Evolutionary conservation across 2,329 filamentous ascomycete genomes (phyloP).

Genomic region (Cordyceps fumosorosea): DNA sequence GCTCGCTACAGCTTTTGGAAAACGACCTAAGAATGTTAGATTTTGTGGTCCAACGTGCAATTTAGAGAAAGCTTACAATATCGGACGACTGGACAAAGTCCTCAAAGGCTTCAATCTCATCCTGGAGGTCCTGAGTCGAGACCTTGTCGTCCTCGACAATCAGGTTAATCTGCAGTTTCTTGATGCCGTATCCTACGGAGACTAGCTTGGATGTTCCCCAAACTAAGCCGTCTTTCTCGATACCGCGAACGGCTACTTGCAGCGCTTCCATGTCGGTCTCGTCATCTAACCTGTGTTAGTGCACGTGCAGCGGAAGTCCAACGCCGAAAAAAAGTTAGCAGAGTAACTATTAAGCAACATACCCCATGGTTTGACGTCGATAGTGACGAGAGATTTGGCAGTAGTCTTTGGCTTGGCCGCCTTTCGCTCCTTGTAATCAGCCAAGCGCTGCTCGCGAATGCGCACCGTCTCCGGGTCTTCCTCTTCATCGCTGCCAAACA

Average conservation of each 20-base stretch:
- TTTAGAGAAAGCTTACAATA: background rate
- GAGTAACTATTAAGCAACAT: slow-evolving; percentile 33
- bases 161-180: slow-evolving; percentile 97
- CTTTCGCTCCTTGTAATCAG: slow-evolving; percentile 96
- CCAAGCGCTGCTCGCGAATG: slow-evolving; percentile 82
- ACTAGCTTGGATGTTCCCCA: slow-evolving; percentile 92
- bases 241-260: slow-evolving; percentile 70
- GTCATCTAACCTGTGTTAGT: slow-evolving; percentile 55
- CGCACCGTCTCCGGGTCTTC: slow-evolving; percentile 81
- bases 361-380: slow-evolving; percentile 99
- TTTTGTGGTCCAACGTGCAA: background rate
- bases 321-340: background rate
- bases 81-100: background rate
- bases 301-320: background rate
- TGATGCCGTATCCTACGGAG: slow-evolving; percentile 92
- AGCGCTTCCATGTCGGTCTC: slow-evolving; percentile 86
- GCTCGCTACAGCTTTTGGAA: background rate
- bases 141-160: slow-evolving; percentile 97
- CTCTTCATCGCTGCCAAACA: slow-evolving; percentile 91
- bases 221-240: slow-evolving; percentile 88
- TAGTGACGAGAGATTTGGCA: slow-evolving; percentile 90
- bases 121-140: slow-evolving; percentile 77
- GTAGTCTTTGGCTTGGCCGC: slow-evolving; percentile 81
- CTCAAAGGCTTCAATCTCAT: slow-evolving; percentile 73
- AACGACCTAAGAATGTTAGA: background rate